Conservation (phyloP, 257 asterid genomes). For the Catharanthus roseus region DNA sequence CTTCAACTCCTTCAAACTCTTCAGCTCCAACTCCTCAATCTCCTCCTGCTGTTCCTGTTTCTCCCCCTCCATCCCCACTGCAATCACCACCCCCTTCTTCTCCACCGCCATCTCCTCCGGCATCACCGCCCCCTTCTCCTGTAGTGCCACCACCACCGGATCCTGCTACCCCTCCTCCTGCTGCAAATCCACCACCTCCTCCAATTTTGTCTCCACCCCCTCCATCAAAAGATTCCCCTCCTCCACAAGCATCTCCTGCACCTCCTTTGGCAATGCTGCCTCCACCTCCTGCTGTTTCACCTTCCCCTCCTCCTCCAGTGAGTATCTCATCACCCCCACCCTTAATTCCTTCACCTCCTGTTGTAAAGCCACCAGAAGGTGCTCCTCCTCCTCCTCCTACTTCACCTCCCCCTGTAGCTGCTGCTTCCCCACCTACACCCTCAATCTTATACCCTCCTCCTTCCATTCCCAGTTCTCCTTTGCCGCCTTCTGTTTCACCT, state of each 20-base stretch:
- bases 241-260: constrained; percentile 46
- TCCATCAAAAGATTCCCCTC: constrained; percentile 23
- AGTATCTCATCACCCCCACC: constrained; percentile 40
- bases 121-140: constrained; percentile 31
- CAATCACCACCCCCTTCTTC: no score
- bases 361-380: constrained; percentile 35
- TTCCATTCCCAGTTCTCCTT: constrained; percentile 20
- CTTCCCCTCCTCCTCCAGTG: constrained; percentile 41
- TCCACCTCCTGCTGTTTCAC: constrained; percentile 32
- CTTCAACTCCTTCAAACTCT: constrained; percentile 38
- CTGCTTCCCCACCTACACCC: constrained; percentile 32
- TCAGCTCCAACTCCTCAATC: constrained; percentile 31
- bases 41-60: constrained; percentile 19
- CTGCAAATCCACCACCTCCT: constrained; percentile 29
- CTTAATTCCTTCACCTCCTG: constrained; percentile 39
- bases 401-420: constrained; percentile 37
- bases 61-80: no score
- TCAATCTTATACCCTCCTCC: constrained; percentile 33
- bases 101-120: constrained; percentile 14
- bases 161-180: constrained; percentile 34
- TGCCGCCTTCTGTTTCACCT: constrained; percentile 42
- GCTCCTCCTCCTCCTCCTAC: constrained; percentile 46
- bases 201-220: constrained; percentile 26
- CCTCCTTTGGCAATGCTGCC: constrained; percentile 39
- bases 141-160: constrained; percentile 19